Percentiles rank a stretch among this genome's conserved stretches.
Evolutionary conservation across 768 basidiomycete species (phyloP).

Genomic region (Arthromyces matolae): DNA sequence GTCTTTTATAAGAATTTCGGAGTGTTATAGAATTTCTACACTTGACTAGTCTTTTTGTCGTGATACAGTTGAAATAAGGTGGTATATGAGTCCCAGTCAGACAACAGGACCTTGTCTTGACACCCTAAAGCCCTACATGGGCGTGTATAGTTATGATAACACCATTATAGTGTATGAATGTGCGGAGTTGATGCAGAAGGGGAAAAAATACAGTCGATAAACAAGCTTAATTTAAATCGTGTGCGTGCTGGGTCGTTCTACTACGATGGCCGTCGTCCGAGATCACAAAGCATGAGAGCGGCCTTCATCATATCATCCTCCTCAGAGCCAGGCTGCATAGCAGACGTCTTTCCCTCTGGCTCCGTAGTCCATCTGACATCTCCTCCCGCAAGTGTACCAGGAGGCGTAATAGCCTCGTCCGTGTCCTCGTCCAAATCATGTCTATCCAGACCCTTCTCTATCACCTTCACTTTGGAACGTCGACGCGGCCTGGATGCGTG

Average conservation of each 20-base stretch:
- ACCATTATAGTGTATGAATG: conserved; percentile 1
- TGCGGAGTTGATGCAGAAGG: background rate
- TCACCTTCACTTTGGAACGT: conserved; percentile 3
- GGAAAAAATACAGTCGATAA: conserved; percentile 13
- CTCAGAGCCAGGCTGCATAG: conserved; percentile 26
- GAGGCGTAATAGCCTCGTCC: conserved; percentile 63
- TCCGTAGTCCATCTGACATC: conserved; percentile 35
- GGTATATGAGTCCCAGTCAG: no score
- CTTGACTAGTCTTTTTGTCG: no score
- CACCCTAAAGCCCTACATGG: no score
- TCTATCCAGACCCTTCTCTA: conserved; percentile 20
- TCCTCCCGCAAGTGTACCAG: conserved; percentile 45
- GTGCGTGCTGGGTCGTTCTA: conserved; percentile 8
- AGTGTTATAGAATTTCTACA: no score
- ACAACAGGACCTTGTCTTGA: no score
- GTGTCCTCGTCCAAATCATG: conserved; percentile 56
- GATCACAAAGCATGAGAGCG: conserved; percentile 63
- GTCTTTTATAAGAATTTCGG: no score
- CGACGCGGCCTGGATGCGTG: conserved; percentile 20
- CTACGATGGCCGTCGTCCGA: conserved; percentile 29
- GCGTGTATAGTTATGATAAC: background rate
- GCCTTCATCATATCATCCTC: conserved; percentile 72
- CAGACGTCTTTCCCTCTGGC: conserved; percentile 17
- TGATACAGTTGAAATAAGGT: no score
- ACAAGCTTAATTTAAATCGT: conserved; percentile 17